phyloP scores from a whole-genome alignment of 139 green algal genomes.

The Axilococcus clingmanii region DNA sequence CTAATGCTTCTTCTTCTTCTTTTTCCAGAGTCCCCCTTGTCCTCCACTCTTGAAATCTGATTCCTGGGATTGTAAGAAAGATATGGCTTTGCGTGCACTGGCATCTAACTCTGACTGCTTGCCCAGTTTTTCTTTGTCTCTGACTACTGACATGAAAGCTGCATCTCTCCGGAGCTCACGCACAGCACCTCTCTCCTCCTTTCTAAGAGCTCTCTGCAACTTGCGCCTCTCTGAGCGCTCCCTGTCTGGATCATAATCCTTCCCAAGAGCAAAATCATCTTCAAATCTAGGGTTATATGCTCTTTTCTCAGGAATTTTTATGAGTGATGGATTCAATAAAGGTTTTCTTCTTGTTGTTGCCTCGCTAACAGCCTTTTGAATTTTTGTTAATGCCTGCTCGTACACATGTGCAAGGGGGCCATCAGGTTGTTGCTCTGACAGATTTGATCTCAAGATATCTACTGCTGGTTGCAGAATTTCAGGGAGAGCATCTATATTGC shows the following conservation, averaged over 20 bases:
- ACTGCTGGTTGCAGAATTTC: conserved; percentile 38
- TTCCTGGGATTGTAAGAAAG: conserved; percentile 70
- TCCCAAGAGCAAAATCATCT: conserved; percentile 55
- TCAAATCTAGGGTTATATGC: conserved; percentile 83
- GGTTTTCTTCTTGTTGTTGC: conserved; percentile 10
- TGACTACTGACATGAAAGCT: conserved; percentile 55
- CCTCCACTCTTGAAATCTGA: conserved; percentile 75
- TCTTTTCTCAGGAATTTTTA: conserved; percentile 27
- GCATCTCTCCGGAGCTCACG: conserved; percentile 87
- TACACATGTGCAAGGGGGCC: too few species aligned
- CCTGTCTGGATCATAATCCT: conserved; percentile 77
- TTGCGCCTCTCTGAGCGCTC: conserved; percentile 43
- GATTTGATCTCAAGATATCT: neutral
- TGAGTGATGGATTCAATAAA: conserved; percentile 13
- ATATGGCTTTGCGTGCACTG: conserved; percentile 24
- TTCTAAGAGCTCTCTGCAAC: conserved; percentile 54
- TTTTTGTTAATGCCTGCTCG: too few species aligned
- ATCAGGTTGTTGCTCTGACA: too few species aligned
- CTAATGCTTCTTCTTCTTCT: conserved; percentile 46
- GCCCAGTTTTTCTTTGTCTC: conserved; percentile 28
- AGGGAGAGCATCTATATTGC: conserved; percentile 24
- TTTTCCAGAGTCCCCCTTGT: conserved; percentile 77
- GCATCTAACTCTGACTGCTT: conserved; percentile 23
- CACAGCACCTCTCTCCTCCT: conserved; percentile 59
- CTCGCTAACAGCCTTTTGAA: too few species aligned